Base-by-base conservation (phyloP, 352 stramenopile genomes). In the Globisporangium polare region DNA sequence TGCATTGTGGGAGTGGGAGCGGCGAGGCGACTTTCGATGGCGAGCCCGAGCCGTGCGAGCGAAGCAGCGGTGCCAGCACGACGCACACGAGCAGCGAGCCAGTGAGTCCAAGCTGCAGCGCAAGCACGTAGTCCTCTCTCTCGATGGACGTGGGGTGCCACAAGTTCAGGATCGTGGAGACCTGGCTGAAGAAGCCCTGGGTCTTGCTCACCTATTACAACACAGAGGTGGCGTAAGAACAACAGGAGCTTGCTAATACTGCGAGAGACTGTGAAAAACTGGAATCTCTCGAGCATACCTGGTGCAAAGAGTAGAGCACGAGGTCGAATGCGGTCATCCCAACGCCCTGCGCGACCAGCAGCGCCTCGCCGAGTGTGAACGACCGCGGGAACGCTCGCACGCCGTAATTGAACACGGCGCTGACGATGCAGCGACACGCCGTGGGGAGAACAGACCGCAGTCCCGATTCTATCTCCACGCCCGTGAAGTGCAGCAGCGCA, bases 321-420 rank as follows among this genome's bases (percentile, higher is more conserved):
- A 84, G 64, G 27, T 94, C 83, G 33, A 85, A 73, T 6, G 71
- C 49, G 17, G 68, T 71, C 47, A 92, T 60, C 1, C 80, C 72
- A 20, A 92, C 31, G 3, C 75, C 77, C 51, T 94, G 78, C 2
- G 81, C 72, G 18, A 90, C 71, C 20, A 94, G 71, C 43, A 90
- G 35, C 10, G 75, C 82, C 65, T 95, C 86, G 0, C 86, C 83
- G 31, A 91, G 51, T 2, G 81, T 95, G 53, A 95, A 92, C 10
- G 86, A 94, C 5, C 74, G 67, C 17, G 72, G 72, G 5, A 93
- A 57, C 5, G 73, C 67, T 10, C 67, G 58, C 9, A 87, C 60
- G 0, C 78, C 83, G 22, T 68, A 77, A 37, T 62, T 54, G 15
- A 92, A 60, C 17, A 84, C 62, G 58, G 60, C 5, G 33, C 68